phyloP scores from a whole-genome alignment of 345 rosid species.

The Jatropha curcas region DNA sequence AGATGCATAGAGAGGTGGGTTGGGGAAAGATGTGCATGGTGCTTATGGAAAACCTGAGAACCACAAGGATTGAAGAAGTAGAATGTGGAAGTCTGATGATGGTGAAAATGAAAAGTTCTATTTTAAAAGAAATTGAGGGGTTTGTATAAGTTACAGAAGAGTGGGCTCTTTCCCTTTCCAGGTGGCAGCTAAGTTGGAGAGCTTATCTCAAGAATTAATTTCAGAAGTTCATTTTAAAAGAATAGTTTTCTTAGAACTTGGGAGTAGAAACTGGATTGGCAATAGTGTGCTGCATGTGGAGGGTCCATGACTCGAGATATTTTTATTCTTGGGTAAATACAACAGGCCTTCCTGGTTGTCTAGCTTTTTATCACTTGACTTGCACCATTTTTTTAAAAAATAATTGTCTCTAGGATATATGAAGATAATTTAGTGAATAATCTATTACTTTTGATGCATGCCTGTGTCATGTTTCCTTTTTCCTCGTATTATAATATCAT shows the following conservation, averaged over 20 bases:
- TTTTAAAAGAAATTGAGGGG: background rate
- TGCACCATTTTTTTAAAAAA: background rate
- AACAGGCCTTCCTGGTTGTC: background rate
- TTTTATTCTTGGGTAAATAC: background rate
- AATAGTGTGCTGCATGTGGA: background rate
- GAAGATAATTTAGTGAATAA: background rate
- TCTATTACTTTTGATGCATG: background rate
- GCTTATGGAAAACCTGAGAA: background rate
- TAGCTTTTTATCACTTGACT: background rate
- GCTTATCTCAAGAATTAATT: background rate
- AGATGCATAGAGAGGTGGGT: too few species aligned
- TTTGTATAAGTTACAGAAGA: background rate
- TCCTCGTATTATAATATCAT: background rate
- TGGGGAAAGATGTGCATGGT: background rate
- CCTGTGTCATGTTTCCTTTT: background rate
- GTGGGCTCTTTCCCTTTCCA: background rate
- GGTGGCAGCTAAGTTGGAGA: background rate
- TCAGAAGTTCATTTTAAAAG: background rate
- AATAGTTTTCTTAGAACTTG: background rate
- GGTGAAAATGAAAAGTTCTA: background rate
- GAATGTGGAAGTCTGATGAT: background rate
- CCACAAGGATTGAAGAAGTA: background rate
- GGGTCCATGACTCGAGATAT: background rate
- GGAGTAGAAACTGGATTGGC: background rate
- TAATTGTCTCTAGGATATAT: background rate